These are phyloP conservation scores for Fusarium euwallaceae DNA, from an alignment of 2,329 filamentous ascomycete species.

Conservation along the genomic window DNA sequence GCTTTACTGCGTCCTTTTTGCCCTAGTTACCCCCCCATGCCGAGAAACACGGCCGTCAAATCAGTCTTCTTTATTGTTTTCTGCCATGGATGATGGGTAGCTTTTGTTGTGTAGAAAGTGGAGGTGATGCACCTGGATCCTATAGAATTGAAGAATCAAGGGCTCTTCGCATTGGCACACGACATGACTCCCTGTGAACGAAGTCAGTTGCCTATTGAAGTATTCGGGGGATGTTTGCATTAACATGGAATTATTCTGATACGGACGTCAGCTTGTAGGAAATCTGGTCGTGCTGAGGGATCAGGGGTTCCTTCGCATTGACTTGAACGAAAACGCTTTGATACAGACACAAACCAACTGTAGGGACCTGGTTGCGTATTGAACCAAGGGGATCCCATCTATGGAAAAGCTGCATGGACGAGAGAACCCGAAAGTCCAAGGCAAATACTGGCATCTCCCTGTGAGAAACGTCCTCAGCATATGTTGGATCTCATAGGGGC, in stretches of 20 bases:
- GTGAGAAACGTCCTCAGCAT: background rate
- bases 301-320: background rate
- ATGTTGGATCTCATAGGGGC: background rate
- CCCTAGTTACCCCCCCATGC: slow-evolving; percentile 21
- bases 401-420: background rate
- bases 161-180: background rate
- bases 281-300: background rate
- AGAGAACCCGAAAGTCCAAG: background rate
- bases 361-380: background rate
- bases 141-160: background rate
- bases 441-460: background rate
- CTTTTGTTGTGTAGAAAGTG: background rate
- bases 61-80: slow-evolving; percentile 7
- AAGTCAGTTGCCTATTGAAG: background rate
- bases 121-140: background rate
- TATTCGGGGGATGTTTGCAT: background rate
- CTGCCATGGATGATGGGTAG: background rate
- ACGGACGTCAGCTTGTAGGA: background rate
- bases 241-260: background rate
- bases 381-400: background rate
- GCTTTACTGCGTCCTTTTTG: slow-evolving; percentile 2
- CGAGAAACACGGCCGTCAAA: slow-evolving; percentile 9
- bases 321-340: background rate
- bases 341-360: background rate
- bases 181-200: background rate